phyloP scores from a whole-genome alignment of 2,329 filamentous ascomycete species.

The Biscogniauxia mediterranea region DNA sequence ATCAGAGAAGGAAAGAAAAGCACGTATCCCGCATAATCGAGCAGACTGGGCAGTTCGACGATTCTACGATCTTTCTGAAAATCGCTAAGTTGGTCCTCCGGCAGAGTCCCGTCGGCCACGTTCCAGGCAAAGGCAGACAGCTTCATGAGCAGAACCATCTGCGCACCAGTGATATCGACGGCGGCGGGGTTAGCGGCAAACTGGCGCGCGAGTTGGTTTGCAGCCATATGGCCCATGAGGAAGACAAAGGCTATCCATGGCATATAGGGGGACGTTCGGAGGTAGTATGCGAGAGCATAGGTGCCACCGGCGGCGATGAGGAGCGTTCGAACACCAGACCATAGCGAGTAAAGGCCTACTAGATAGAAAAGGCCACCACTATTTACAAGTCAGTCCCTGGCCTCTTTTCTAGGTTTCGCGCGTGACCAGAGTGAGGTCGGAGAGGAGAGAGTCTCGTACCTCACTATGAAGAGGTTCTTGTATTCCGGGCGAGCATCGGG shows the following conservation, averaged over 20 bases:
- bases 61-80: conserved; percentile 82
- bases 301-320: conserved; percentile 74
- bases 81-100: conserved; percentile 77
- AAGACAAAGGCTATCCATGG: conserved; percentile 95
- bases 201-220: conserved; percentile 84
- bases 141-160: conserved; percentile 99
- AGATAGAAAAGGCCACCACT: conserved; percentile 71
- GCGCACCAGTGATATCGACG: conserved; percentile 89
- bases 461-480: conserved; percentile 87
- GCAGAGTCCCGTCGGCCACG: conserved; percentile 83
- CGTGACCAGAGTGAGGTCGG: background rate
- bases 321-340: conserved; percentile 78
- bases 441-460: conserved; percentile 44
- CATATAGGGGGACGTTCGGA: conserved; percentile 84
- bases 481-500: conserved; percentile 79
- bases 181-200: conserved; percentile 61
- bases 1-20: conserved; percentile 93
- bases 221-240: conserved; percentile 91
- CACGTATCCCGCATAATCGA: conserved; percentile 88
- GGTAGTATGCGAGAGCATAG: conserved; percentile 79
- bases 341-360: conserved; percentile 89
- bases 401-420: background rate
- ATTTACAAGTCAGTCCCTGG: conserved; percentile 12
- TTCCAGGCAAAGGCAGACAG: conserved; percentile 97
- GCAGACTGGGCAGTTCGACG: conserved; percentile 65